phyloP scores from a whole-genome alignment of 2,329 filamentous ascomycete species.

The Didymosphaeria variabile region DNA sequence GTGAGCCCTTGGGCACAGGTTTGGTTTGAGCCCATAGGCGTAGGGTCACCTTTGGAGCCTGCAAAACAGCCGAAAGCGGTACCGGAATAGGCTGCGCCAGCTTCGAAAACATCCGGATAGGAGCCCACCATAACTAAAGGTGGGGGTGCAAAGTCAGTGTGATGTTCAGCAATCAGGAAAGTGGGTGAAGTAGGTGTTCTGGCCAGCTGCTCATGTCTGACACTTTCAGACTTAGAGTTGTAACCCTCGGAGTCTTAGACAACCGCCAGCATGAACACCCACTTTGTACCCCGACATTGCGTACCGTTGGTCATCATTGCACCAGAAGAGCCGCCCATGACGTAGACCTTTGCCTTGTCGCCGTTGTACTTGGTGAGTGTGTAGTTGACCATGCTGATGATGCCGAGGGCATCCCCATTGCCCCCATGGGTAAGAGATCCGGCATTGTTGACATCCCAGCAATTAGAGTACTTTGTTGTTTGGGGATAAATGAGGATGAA shows the following conservation, averaged over 20 bases:
- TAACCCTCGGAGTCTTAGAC: too few species aligned
- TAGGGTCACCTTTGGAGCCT: constrained; percentile 17
- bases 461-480: constrained; percentile 59
- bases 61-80: constrained; percentile 41
- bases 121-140: constrained; percentile 39
- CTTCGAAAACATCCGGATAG: constrained; percentile 40
- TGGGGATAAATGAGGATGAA: constrained; percentile 69
- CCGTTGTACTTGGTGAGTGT: constrained; percentile 61
- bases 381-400: constrained; percentile 68
- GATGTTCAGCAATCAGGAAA: too few species aligned
- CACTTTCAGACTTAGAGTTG: too few species aligned
- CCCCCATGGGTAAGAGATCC: constrained; percentile 64
- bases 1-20: constrained; percentile 65
- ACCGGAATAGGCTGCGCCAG: constrained; percentile 39
- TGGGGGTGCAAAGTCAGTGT: too few species aligned
- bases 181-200: too few species aligned
- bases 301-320: constrained; percentile 48
- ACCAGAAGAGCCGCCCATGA: constrained; percentile 37
- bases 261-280: too few species aligned
- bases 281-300: too few species aligned
- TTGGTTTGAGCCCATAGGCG: constrained; percentile 41
- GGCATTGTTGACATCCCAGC: constrained; percentile 68
- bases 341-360: constrained; percentile 59
- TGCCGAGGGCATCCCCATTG: constrained; percentile 64
- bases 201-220: too few species aligned